Evolutionary conservation across 768 basidiomycete species (phyloP), one percentile per base, ranked within the genome.

Genomic region (Suillus fuscotomentosus): DNA sequence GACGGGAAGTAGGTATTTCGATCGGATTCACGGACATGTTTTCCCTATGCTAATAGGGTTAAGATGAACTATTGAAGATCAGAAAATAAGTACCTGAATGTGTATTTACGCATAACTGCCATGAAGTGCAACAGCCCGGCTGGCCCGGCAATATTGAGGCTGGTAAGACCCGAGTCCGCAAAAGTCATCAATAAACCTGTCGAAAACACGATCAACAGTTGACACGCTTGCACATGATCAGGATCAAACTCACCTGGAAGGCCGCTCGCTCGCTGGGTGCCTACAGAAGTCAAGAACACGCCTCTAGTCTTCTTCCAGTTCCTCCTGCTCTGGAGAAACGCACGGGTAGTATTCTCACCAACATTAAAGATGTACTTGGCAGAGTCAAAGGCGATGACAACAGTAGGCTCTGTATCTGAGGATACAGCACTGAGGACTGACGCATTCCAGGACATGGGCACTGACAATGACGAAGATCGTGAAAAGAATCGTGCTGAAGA

Each of bases 331-430:
- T 95, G 90, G 17, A 88, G 76, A 71, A 90, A 91, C 0, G 90
- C 78, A 42, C 96, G 80, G 87, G 50, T 88, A 2, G 90, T 87
- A 64, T 90, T 90, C 75, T 97, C 95, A 9, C 92, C 89, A 22
- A 82, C 87, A 75, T 95, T 95, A 82, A 98, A 94, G 45, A 96
- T 82, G 69, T 95, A 98, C 69, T 93, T 91, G 14, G 85, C 88
- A 61, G 83, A 80, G 68, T 92, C 89, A 73, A 95, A 95, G 1
- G 83, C 81, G 68, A 97, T 76, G 65, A 91, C 77, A 31, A 97
- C 77, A 10, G 89, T 84, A 0, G 95, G 89, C 67, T 94, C 88
- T 1, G 95, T 92, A 78, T 98, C 96, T 60, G 86, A 86, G 5
- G 89, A 84, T 20, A 81, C 70, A 0, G 84, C 75, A 50, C 83